These are phyloP conservation scores for Xylariomycetidae sp. DNA, from an alignment of 2,329 filamentous ascomycete species.

Conservation along the genomic window DNA sequence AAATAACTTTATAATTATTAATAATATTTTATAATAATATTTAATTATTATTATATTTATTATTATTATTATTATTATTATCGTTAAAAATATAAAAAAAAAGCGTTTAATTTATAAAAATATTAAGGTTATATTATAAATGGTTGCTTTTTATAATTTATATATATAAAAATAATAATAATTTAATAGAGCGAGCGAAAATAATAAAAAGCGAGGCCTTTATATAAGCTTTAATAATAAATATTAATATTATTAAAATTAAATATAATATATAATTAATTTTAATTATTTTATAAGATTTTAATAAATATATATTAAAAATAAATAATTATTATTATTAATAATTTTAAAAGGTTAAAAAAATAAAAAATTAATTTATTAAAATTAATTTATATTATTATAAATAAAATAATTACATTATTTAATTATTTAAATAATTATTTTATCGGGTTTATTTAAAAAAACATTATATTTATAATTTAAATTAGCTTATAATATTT, in stretches of 20 bases:
- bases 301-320: neutral
- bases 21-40: neutral
- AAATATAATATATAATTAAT: neutral
- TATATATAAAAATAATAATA: neutral
- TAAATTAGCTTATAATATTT: too few species aligned
- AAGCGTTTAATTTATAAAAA: too few species aligned
- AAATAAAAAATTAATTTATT: too few species aligned
- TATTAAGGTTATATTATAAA: too few species aligned
- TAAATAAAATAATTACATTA: neutral
- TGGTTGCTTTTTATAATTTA: slow-evolving; percentile 1
- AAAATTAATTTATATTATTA: neutral
- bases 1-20: neutral
- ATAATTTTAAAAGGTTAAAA: too few species aligned
- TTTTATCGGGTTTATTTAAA: too few species aligned
- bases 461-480: neutral
- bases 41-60: neutral
- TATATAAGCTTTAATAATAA: neutral
- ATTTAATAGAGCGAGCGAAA: neutral
- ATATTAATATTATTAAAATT: neutral
- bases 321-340: too few species aligned
- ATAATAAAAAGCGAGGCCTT: neutral
- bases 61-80: neutral
- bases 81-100: neutral
- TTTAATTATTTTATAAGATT: neutral
- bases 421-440: neutral